A percentile compares a stretch with the other conserved stretches of the same genome.
Evolutionary conservation across 1,284 basidiomycete species (phyloP).

Genomic region (Ganoderma meredithae): DNA sequence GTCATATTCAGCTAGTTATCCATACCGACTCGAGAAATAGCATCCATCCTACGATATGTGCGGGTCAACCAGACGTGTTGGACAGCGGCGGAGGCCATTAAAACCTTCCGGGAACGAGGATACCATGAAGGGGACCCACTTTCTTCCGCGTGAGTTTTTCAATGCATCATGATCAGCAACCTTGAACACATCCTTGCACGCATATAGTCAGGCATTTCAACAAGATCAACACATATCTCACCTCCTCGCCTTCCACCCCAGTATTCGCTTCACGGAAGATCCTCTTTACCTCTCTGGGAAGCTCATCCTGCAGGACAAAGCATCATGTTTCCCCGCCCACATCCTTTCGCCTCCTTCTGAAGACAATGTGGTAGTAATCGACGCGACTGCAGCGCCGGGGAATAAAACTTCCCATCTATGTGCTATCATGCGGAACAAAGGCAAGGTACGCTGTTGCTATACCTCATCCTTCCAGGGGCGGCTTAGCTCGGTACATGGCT

Average conservation of each 20-base stretch:
- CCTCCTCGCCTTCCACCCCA: slow-evolving; percentile 81
- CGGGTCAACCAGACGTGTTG: slow-evolving; percentile 84
- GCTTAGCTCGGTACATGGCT: neutral
- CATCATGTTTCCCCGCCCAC: slow-evolving; percentile 94
- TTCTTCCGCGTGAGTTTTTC: slow-evolving; percentile 52
- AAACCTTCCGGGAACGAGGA: slow-evolving; percentile 60
- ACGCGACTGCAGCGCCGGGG: slow-evolving; percentile 96
- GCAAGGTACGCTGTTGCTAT: slow-evolving; percentile 60
- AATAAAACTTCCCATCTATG: slow-evolving; percentile 98
- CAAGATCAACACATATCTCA: slow-evolving; percentile 83
- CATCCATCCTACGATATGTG: slow-evolving; percentile 82
- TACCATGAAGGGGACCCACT: slow-evolving; percentile 61
- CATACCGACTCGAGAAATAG: slow-evolving; percentile 45
- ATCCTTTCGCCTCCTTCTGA: slow-evolving; percentile 72
- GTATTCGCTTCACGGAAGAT: slow-evolving; percentile 66
- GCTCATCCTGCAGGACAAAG: slow-evolving; percentile 96
- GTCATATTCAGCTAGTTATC: neutral
- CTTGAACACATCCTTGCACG: neutral
- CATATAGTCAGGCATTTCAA: slow-evolving; percentile 63
- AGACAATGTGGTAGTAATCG: slow-evolving; percentile 73
- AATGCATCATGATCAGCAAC: neutral
- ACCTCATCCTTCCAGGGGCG: neutral
- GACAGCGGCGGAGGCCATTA: slow-evolving; percentile 65
- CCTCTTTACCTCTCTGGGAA: slow-evolving; percentile 75
- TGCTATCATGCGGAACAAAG: slow-evolving; percentile 83